Evolutionary conservation across 306 rosid species (phyloP).

Genomic region (Dalbergia cultrata): DNA sequence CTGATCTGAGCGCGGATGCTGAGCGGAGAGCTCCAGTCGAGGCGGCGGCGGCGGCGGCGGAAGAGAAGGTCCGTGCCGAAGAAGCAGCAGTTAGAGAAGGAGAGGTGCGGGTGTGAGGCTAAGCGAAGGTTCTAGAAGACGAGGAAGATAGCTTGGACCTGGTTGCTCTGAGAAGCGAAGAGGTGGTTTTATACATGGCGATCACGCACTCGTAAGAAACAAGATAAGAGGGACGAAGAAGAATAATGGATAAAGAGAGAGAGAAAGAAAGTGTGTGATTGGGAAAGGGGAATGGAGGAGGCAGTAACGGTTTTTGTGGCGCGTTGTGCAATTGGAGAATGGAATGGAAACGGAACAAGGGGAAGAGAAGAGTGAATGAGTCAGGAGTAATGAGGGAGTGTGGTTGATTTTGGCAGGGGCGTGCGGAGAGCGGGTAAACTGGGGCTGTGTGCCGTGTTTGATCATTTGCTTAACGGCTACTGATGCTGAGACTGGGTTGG

Average conservation of each 20-base stretch:
- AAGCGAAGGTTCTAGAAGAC: constrained; percentile 55
- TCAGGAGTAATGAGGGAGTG: too few relatives aligned
- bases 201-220: constrained; percentile 56
- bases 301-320: constrained; percentile 3
- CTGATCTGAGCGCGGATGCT: constrained; percentile 69
- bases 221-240: not conserved
- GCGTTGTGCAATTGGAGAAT: constrained; percentile 17
- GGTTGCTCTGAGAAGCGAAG: constrained; percentile 72
- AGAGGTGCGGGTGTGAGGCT: constrained; percentile 33
- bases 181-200: constrained; percentile 64
- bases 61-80: constrained; percentile 49
- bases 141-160: constrained; percentile 56
- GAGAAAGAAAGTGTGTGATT: constrained; percentile 12
- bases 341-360: not conserved
- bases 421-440: constrained; percentile 50
- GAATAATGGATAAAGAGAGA: not conserved
- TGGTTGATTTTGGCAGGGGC: constrained; percentile 3
- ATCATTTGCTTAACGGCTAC: too few relatives aligned
- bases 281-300: constrained; percentile 10
- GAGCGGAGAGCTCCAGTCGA: constrained; percentile 60
- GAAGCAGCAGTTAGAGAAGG: not conserved
- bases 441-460: constrained; percentile 58
- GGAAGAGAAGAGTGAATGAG: not conserved
- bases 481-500: too few relatives aligned
- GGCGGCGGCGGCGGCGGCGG: constrained; percentile 59